Percentiles rank a stretch among this genome's conserved stretches.
These are phyloP conservation scores for Neurospora hispaniola DNA, from an alignment of 495 filamentous ascomycete genomes.

Conservation along the genomic window DNA sequence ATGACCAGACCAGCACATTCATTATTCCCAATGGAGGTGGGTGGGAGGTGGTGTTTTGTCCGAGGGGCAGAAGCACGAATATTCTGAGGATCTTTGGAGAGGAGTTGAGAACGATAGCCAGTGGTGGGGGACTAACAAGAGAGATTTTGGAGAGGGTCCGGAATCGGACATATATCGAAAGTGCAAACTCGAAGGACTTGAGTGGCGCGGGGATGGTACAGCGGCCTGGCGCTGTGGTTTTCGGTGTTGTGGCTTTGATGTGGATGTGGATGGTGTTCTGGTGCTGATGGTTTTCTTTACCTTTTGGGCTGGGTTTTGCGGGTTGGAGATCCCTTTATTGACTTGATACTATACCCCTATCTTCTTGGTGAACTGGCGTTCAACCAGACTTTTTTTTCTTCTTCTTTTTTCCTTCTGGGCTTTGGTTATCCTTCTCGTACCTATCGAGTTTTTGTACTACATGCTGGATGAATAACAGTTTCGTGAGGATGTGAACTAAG, in stretches of 20 bases:
- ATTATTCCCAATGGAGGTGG: conserved; percentile 61
- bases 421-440: not conserved
- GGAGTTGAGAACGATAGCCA: conserved; percentile 28
- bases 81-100: conserved; percentile 45
- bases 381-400: not conserved
- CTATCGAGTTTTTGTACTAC: not conserved
- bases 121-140: conserved; percentile 7
- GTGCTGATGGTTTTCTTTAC: not conserved
- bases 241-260: not conserved
- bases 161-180: conserved; percentile 21
- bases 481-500: not conserved
- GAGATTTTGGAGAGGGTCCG: conserved; percentile 5
- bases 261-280: not conserved
- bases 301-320: not conserved
- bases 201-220: not conserved
- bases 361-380: not conserved
- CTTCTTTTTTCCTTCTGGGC: not conserved
- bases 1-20: conserved; percentile 66
- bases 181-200: not conserved
- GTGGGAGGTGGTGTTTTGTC: conserved; percentile 71
- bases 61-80: conserved; percentile 55
- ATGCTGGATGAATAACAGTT: not conserved
- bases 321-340: not conserved
- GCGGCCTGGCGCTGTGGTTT: not conserved
- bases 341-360: not conserved